Evolutionary conservation across 495 filamentous ascomycete genomes (phyloP), one percentile per base, ranked within the genome.

Genomic region (Penicillium angulare): DNA sequence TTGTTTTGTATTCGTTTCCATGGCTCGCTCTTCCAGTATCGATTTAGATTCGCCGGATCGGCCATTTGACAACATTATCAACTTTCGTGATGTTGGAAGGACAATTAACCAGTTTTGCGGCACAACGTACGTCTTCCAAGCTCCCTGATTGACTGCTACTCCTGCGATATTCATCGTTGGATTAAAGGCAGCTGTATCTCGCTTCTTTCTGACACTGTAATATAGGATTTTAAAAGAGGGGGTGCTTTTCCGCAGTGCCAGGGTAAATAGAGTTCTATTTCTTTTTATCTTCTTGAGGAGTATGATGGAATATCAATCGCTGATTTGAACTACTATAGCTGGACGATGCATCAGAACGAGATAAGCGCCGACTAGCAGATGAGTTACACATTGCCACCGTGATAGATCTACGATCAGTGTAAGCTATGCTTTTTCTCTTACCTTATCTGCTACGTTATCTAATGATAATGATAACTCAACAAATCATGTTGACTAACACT

Each of bases 41-140:
- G 69, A 71, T 56, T 68, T 74, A 38, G 69, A 63, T 58, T 69
- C 72, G n/a, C 61, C 69, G 35, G 68, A 71, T 44, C 64, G 70
- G 3, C 71, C 75, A 1, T 84, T 91, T 52, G 75, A 86, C 43
- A 83, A 76, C 33, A 81, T 92, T 52, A 73, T 88, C 64, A 93
- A 95, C 63, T 92, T 95, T 67, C 83, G 90, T 29, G 90, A 95
- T 77, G 86, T 93, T 47, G 90, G 85, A n/a, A 71, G 76, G 47
- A 83, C 82, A 10, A 73, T 92, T 49, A 93, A 93, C 50, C 64
- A 74, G 18, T 75, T 77, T 34, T 56, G 76, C 16, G 77, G 77
- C 3, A 64, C 68, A 36, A 73, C 74, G 85, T 86, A 69, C 59
- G 75, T 52, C 16, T 15, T 33, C 21, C 29, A n/a, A n/a, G 31